Evolutionary conservation across 345 rosid genomes (phyloP), one percentile per base, ranked within the genome.

Genomic region (Lepidium didymum): DNA sequence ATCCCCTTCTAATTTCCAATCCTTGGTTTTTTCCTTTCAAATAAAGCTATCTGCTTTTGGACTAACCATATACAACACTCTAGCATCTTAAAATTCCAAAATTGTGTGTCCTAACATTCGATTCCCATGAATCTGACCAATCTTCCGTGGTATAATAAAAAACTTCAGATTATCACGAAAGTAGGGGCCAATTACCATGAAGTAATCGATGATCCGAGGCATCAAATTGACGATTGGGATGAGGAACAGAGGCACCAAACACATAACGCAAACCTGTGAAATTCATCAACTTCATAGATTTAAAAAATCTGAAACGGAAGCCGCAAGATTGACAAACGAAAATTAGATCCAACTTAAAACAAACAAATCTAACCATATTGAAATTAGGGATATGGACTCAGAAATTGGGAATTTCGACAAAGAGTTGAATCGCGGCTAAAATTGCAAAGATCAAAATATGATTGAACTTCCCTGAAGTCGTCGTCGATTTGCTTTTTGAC

Each of bases 181-280:
- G 2, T 7, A 45, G 1, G 64, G 53, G 13, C 40, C 23, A n/a
- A 10, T 79, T 76, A 91, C 99, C 95, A 87, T 68, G 62, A 94
- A 44, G 23, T 38, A 80, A 82, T 82, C 25, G 55, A 94, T 78
- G 67, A 94, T 85, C 1, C 86, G 62, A 25, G 97, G 99, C 69
- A 94, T 60, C 40, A 86, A 8, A 64, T 87, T 94, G 80, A 94
- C 77, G 81, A 91, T 81, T n/a, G 99, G 96, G 75, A 94, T 68
- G 44, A 94, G 82, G 85, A 94, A 94, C 76, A 94, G 84, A 10
- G 97, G 99, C 50, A 94, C 78, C 74, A 94, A 78, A 75, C 99
- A 94, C 56, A 81, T 84, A 62, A 93, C 21, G 82, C 98, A 93
- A 74, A 93, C 98, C 96, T 92, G 70, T 19, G 58, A 45, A 40